Evolutionary conservation across 2,329 filamentous ascomycete species (phyloP), one percentile per base, ranked within the genome.

Genomic region (Aspergillus brasiliensis): DNA sequence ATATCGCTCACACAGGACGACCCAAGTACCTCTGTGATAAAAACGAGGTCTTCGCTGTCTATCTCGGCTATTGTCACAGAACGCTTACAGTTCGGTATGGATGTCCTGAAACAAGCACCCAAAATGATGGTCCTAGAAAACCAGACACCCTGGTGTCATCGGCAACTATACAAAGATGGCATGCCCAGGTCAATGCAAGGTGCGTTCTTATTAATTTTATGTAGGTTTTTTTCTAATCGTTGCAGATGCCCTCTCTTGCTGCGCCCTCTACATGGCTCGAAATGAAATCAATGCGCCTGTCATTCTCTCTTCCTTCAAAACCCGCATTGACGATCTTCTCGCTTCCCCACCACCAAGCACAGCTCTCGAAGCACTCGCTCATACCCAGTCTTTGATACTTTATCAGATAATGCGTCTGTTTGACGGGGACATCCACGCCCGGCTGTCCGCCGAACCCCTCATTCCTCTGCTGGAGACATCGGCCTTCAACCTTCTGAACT

Each of bases 141-240:
- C 15, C 72, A 79, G 52, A 83, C 82, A 0, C 82, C 82, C 0
- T 87, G 84, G 84, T 80, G 75, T 28, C 84, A 87, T 62, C 73
- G 75, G 0, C 68, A 74, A n/a, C 72, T 87, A 0, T 86, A 84
- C 60, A 73, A 73, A n/a, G 75, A 81, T 2, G 58, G 68, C 8
- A 84, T 86, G 82, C 84, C 84, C 1, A 72, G 71, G 28, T 75
- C 70, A 0, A 79, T 86, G 65, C 80, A 85, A 75, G 83, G 81
- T 80, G 65, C 17, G 54, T 60, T 8, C 2, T 5, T 8, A 6
- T 7, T 1, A 13, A 13, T 52, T 4, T 17, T 8, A 46, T 5
- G 15, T 46, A 10, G 19, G 17, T 10, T 21, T 5, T 15, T 6
- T 23, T 19, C 52, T 46, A n/a, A 56, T 3, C 8, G 1, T 13